Evolutionary conservation across 768 basidiomycete species (phyloP), one percentile per base, ranked within the genome.

Genomic region (Boletellus emodensis): DNA sequence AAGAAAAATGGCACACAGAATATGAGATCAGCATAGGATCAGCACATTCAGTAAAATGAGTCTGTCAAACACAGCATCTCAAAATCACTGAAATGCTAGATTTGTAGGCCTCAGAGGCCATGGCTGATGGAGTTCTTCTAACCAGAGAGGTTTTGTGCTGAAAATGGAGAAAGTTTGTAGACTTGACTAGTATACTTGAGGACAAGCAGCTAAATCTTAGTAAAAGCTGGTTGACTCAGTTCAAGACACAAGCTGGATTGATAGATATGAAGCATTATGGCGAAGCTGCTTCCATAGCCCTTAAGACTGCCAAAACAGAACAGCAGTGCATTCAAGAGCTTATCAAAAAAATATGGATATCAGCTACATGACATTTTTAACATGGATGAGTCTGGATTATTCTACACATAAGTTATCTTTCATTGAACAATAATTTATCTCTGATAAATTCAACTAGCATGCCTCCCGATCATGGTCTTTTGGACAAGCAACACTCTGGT

Each of bases 321-420:
- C 40, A 55, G n/a, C n/a, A n/a, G n/a, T 53, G 56, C 0, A 37
- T 75, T 2, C 55, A 61, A 39, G 56, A 59, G 17, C 40, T 72
- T 0, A 65, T 71, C 13, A 45, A 57, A 34, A 54, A 65, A 18
- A 26, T n/a, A 52, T 53, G 57, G 59, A 0, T 73, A 68, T 50
- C 18, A 48, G 32, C 46, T 54, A 6, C 44, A 46, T 15, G 69
- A 75, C 47, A 40, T 69, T 17, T 75, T 67, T 35, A 75, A 75
- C 51, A 62, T 67, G 57, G n/a, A n/a, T n/a, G n/a, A n/a, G n/a
- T n/a, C n/a, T n/a, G n/a, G n/a, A n/a, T n/a, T n/a, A n/a, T n/a
- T n/a, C n/a, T n/a, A n/a, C n/a, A n/a, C n/a, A n/a, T n/a, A n/a
- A n/a, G n/a, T n/a, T n/a, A n/a, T n/a, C n/a, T n/a, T n/a, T n/a